Evolutionary conservation across 305 asterid genomes (phyloP).

Genomic region (Plantago rigida): DNA sequence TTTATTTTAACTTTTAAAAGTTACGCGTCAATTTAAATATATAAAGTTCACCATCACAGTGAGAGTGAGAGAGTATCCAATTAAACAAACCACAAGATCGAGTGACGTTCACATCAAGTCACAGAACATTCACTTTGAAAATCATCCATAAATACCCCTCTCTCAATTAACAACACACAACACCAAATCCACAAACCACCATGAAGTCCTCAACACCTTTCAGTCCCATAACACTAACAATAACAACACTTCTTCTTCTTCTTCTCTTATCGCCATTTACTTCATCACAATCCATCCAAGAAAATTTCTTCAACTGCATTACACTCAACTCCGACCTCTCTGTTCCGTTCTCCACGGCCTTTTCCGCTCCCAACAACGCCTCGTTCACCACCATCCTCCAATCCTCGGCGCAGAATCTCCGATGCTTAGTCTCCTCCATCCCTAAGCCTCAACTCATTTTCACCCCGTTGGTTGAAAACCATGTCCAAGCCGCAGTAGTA

Average conservation of each 20-base stretch:
- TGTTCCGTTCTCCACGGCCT: slow-evolving; percentile 54
- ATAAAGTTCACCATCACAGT: no score
- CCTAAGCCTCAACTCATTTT: slow-evolving; percentile 62
- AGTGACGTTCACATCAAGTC: slow-evolving; percentile 25
- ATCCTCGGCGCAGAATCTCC: slow-evolving; percentile 60
- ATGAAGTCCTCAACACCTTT: slow-evolving; percentile 32
- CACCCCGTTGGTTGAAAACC: slow-evolving; percentile 54
- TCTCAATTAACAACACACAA: background rate
- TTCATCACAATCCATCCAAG: slow-evolving; percentile 39
- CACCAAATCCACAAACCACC: slow-evolving; percentile 7
- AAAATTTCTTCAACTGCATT: slow-evolving; percentile 47
- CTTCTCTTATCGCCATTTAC: slow-evolving; percentile 20
- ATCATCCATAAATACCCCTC: slow-evolving; percentile 24
- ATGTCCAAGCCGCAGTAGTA: slow-evolving; percentile 51
- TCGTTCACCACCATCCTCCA: slow-evolving; percentile 42
- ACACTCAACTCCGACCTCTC: slow-evolving; percentile 54
- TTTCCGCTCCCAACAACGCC: slow-evolving; percentile 48
- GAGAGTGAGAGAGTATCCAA: background rate
- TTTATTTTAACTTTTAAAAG: no score
- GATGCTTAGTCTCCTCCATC: slow-evolving; percentile 43
- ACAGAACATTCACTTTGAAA: slow-evolving; percentile 17
- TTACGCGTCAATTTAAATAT: no score
- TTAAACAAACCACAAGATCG: background rate
- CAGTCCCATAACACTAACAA: slow-evolving; percentile 25
- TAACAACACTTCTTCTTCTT: slow-evolving; percentile 12